phyloP scores from a whole-genome alignment of 2,329 filamentous ascomycete species.

The Neonectria magnoliae region DNA sequence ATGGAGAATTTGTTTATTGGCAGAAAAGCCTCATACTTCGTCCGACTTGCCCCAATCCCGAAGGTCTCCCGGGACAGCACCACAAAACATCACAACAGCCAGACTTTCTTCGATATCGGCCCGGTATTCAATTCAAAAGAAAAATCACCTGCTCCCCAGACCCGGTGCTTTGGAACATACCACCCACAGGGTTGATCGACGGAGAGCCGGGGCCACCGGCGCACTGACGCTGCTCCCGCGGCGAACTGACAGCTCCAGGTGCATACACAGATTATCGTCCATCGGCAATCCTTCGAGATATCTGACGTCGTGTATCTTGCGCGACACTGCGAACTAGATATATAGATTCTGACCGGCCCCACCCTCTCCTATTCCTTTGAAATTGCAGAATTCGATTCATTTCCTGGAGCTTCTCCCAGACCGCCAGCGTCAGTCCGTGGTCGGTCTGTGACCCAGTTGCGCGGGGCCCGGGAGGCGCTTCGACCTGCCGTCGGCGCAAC shows the following conservation, averaged over 20 bases:
- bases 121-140: not conserved
- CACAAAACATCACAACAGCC: not conserved
- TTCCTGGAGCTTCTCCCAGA: not conserved
- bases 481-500: not conserved
- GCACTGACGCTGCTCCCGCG: not conserved
- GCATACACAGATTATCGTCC: not conserved
- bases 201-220: not conserved
- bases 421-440: not conserved
- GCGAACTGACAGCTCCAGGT: not conserved
- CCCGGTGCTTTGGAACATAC: not conserved
- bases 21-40: not conserved
- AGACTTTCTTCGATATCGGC: not conserved
- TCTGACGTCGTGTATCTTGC: not conserved
- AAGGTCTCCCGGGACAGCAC: not conserved
- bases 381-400: not conserved
- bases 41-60: not conserved
- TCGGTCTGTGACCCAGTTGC: not conserved
- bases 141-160: not conserved
- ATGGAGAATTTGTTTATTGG: not conserved
- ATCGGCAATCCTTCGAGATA: too few relatives aligned
- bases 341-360: not conserved
- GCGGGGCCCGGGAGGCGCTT: not conserved
- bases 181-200: not conserved
- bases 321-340: not conserved
- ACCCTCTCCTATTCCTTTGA: too few relatives aligned